Conservation (phyloP, 1,284 basidiomycete genomes). For the Ustilago esculenta region DNA sequence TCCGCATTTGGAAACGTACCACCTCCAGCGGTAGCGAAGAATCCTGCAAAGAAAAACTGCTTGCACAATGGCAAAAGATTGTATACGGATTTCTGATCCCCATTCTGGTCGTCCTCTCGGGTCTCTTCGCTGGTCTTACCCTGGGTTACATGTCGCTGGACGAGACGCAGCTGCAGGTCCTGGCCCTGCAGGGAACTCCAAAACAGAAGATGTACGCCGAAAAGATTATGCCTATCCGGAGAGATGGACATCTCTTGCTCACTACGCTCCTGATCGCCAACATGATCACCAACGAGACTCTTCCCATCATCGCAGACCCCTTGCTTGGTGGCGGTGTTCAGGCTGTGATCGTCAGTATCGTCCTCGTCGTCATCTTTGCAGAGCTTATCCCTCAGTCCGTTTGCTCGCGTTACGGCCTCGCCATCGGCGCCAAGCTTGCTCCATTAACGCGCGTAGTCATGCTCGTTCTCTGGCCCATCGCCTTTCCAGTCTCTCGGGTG, state of each 20-base stretch:
- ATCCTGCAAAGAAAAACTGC: constrained; percentile 19
- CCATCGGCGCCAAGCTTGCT: constrained; percentile 66
- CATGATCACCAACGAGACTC: constrained; percentile 70
- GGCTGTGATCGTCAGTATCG: constrained; percentile 69
- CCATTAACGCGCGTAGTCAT: constrained; percentile 64
- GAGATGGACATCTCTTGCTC: constrained; percentile 69
- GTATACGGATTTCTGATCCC: constrained; percentile 70
- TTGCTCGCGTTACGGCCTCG: constrained; percentile 67
- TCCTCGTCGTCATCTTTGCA: constrained; percentile 74
- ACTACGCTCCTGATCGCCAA: constrained; percentile 66
- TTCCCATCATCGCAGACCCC: constrained; percentile 88
- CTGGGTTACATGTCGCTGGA: constrained; percentile 92
- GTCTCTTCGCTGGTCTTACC: constrained; percentile 78
- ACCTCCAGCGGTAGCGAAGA: constrained; percentile 2
- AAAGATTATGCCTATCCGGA: constrained; percentile 84
- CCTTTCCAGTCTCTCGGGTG: constrained; percentile 66
- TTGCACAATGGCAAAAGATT: constrained; percentile 42
- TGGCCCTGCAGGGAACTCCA: constrained; percentile 83
- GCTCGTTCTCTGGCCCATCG: constrained; percentile 64
- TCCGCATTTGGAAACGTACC: constrained; percentile 39
- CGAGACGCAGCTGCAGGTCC: constrained; percentile 87
- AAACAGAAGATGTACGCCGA: constrained; percentile 81
- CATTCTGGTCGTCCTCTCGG: constrained; percentile 72
- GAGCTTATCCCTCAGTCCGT: constrained; percentile 84
- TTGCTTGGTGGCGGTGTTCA: constrained; percentile 84